Evolutionary conservation across 176 grass and related monocot genomes (phyloP), one percentile per base, ranked within the genome.

Genomic region (Otatea glauca): DNA sequence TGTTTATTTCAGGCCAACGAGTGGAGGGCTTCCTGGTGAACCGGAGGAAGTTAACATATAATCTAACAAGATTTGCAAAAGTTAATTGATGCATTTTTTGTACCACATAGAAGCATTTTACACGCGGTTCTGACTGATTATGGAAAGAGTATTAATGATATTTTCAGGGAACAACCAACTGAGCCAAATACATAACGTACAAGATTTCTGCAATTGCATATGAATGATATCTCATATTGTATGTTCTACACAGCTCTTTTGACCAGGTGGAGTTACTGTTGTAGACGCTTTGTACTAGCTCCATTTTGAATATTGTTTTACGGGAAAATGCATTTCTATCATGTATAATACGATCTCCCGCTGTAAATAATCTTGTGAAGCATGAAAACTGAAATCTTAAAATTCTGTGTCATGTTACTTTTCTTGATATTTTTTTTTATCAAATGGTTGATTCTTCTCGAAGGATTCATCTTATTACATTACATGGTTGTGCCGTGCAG

Each of bases 1-100:
- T 87, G 43, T 45, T 47, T 85, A 68, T 94, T 92, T 85, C 88
- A 99, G 93, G 89, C 93, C 96, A 70, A 74, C 91, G 39, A 99
- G 84, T 84, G 96, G 96, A 68, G 93, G 96, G 21, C 80, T 90
- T 44, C 91, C 93, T 32, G 63, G 56, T 68, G 93, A 99, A 81
- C 74, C 61, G 79, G 93, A 94, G 44, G 86, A 99, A 88, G 51
- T 53, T 25, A 77, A 94, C 34, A 80, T 59, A 29, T 90, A 74
- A 86, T 24, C 6, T 75, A 13, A 84, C 61, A 29, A 55, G 5
- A 66, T 72, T 50, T 50, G 7, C 68, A 75, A 11, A 43, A 55
- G 5, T 41, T 44, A 75, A 17, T 43, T 38, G 9, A 79, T 83
- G 6, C 41, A 68, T 17, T 79, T 68, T 83, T 54, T 34, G 42